A percentile compares a stretch with the other conserved stretches of the same genome.
phyloP scores from a whole-genome alignment of 768 basidiomycete genomes.

The Pisolithus sp. region DNA sequence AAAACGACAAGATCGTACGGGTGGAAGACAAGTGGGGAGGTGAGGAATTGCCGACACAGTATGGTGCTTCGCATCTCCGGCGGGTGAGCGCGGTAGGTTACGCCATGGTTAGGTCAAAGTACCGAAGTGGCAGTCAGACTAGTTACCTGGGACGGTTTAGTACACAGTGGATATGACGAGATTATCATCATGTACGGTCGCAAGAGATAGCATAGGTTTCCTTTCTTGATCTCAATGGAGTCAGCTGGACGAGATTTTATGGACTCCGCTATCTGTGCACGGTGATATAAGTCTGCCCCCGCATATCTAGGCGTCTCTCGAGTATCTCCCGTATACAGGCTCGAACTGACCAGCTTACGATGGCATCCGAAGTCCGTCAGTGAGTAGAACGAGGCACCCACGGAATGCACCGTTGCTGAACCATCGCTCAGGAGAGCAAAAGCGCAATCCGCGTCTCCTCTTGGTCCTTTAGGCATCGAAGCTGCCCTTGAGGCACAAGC shows the following conservation, averaged over 20 bases:
- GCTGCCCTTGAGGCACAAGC: constrained; percentile 45
- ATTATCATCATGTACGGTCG: background rate
- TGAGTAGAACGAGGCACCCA: background rate
- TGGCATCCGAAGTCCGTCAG: background rate
- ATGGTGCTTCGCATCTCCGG: constrained; percentile 43
- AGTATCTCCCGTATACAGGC: background rate
- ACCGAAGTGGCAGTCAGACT: constrained; percentile 31
- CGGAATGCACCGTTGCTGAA: background rate
- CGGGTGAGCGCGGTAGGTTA: constrained; percentile 43
- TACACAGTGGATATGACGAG: background rate
- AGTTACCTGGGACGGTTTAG: background rate
- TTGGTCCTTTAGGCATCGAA: constrained; percentile 56
- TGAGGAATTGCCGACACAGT: constrained; percentile 42
- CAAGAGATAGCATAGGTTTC: no score
- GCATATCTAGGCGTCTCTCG: no score
- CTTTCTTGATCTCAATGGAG: background rate
- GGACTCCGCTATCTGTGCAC: background rate
- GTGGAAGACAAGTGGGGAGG: constrained; percentile 60
- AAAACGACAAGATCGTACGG: constrained; percentile 52
- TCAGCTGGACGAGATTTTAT: background rate
- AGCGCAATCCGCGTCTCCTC: constrained; percentile 44
- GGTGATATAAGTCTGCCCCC: background rate
- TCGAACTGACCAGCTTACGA: background rate
- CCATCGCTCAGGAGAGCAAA: constrained; percentile 10
- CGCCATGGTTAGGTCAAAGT: constrained; percentile 48